Base-by-base conservation (phyloP, 805 yeast genomes). In the Komagataella pastoris region DNA sequence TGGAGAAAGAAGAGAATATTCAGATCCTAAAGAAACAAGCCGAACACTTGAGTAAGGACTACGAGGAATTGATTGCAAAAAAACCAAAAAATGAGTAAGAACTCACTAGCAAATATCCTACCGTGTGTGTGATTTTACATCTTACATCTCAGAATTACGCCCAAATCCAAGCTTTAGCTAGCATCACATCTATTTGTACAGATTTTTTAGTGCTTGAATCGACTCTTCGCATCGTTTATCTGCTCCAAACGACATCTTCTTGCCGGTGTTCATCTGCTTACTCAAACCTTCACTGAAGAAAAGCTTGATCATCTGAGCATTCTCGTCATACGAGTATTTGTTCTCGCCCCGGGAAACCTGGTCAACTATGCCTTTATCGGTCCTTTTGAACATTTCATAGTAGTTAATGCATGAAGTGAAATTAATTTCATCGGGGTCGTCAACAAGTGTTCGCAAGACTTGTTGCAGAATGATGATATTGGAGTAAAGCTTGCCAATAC, bases 1-100 rank as follows among this genome's bases (percentile, higher is more conserved):
- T 73, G 49, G 76, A 73, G 49, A 84, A 80, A 60, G 85, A 85
- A 55, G 73, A 73, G 49, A 84, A 85, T 60, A 76, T 88, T 61
- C 78, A 73, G 47, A 73, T 74, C 17, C 73, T 91, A 58, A 83
- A 87, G 69, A 81, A 76, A 50, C 93, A 90, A 68, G 86, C 93
- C 46, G 73, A 69, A 21, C 72, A 79, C 40, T 76, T 90, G 55
- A 69, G 79, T 21, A 69, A 70, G 50, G 93, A 88, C 56, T 85
- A 86, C 65, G 79, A 81, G 51, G 54, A 52, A 30, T 30, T 30
- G 40, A 30, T 30, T 10, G 40, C 40, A 30, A 30, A 30, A 30
- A 30, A 30, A 14, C 40, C 40, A 8, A 30, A 30, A 14, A 30
- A 30, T 30, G 40, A 30, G 40, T 30, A 30, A 30, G 8, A 4